Percentiles rank a stretch among this genome's conserved stretches.
Evolutionary conservation across 2,329 filamentous ascomycete species (phyloP).

Genomic region (Aureobasidium sp.): DNA sequence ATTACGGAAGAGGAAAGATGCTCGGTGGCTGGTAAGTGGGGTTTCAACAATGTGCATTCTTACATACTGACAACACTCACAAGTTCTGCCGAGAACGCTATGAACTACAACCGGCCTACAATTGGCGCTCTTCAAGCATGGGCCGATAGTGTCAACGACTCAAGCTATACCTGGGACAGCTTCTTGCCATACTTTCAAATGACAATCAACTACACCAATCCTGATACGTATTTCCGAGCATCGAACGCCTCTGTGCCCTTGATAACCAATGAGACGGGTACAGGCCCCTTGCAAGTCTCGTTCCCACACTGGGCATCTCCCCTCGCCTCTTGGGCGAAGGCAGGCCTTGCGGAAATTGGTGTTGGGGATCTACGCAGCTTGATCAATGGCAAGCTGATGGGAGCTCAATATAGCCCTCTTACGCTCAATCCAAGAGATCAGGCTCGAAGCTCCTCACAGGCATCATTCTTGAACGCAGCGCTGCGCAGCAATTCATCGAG

Average conservation of each 20-base stretch:
- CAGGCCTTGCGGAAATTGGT: slow-evolving; percentile 22
- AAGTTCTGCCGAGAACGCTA: slow-evolving; percentile 18
- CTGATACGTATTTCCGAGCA: slow-evolving; percentile 17
- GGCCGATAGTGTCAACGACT: slow-evolving; percentile 29
- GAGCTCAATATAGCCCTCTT: slow-evolving; percentile 13
- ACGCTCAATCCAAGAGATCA: slow-evolving; percentile 20
- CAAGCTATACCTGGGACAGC: slow-evolving; percentile 23
- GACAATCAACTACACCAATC: slow-evolving; percentile 16
- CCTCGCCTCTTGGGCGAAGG: slow-evolving; percentile 22
- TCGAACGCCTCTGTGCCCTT: slow-evolving; percentile 21
- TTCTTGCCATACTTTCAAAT: slow-evolving; percentile 19
- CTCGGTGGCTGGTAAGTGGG: slow-evolving; percentile 18
- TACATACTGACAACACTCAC: not conserved
- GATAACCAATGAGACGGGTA: slow-evolving; percentile 15
- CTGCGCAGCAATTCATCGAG: slow-evolving; percentile 11
- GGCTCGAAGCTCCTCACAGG: slow-evolving; percentile 19
- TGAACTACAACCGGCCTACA: slow-evolving; percentile 24
- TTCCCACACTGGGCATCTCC: slow-evolving; percentile 22
- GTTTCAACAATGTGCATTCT: not conserved
- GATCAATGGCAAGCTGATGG: slow-evolving; percentile 15
- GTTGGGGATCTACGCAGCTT: slow-evolving; percentile 21
- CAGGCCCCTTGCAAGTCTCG: slow-evolving; percentile 24
- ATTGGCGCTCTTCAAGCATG: slow-evolving; percentile 25
- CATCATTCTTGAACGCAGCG: slow-evolving; percentile 22
- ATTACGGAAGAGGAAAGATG: slow-evolving; percentile 23